These are phyloP conservation scores for Meyerozyma guilliermondii DNA, from an alignment of 1,139 yeast species.

Conservation along the genomic window DNA sequence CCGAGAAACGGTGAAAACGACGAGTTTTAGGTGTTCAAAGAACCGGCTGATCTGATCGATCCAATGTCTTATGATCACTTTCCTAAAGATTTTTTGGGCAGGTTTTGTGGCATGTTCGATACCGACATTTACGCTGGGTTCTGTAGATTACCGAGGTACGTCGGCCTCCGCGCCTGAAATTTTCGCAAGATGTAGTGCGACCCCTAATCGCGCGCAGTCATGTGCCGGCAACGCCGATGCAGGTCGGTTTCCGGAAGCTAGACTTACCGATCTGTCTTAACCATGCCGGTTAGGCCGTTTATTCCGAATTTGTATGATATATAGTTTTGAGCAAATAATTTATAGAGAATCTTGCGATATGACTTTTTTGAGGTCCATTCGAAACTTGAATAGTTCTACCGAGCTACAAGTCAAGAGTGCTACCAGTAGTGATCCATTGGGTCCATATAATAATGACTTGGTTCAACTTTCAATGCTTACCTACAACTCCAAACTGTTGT, in stretches of 20 bases:
- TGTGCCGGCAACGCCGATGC: not conserved
- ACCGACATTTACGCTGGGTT: not conserved
- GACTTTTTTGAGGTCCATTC: constrained; percentile 3
- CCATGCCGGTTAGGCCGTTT: not conserved
- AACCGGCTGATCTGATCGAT: not conserved
- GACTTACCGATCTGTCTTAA: no score
- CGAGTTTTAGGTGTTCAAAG: not conserved
- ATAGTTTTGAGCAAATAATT: constrained; percentile 4
- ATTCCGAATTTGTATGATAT: not conserved
- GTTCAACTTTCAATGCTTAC: constrained; percentile 29
- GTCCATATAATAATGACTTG: constrained; percentile 36
- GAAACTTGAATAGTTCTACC: constrained; percentile 9
- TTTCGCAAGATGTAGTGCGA: not conserved
- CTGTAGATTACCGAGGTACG: not conserved
- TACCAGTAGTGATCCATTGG: constrained; percentile 34
- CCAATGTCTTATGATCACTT: constrained; percentile 13
- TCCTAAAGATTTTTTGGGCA: constrained; percentile 10
- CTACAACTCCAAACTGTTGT: constrained; percentile 13
- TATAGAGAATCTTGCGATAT: constrained; percentile 4
- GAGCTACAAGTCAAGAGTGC: constrained; percentile 16
- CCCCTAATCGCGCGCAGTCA: not conserved
- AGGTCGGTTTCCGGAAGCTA: not conserved
- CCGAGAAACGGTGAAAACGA: not conserved
- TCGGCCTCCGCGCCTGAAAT: not conserved
- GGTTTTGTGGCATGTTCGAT: not conserved